Evolutionary conservation across 169 alveolate genomes (phyloP), one percentile per base, ranked within the genome.

Genomic region (Eimeria necatrix): DNA sequence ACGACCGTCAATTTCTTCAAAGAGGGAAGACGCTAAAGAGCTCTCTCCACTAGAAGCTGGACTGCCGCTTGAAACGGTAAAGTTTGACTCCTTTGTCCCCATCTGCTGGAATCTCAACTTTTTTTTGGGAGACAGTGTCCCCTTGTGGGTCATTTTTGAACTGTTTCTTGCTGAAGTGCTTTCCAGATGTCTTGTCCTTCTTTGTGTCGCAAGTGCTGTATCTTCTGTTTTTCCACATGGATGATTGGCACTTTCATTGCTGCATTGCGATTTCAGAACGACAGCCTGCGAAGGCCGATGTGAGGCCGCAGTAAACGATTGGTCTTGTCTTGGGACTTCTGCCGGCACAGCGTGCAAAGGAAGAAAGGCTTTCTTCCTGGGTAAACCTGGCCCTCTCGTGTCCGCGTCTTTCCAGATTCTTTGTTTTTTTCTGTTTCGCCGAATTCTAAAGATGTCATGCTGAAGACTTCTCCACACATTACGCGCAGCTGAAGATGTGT

Each of bases 391-490:
- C 41, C 41, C 41, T 32, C 41, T 32, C 41, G 41, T 32, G 41
- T 32, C 41, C 41, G 64, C 51, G n/a, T 76, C 86, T 49, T 61
- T 49, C 10, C 22, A 3, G 4, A 20, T 59, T 20, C 7, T n/a
- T 4, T 18, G 61, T 7, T 49, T 41, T 24, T 18, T 61, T 10
- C 26, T 52, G 49, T 56, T 83, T 14, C 91, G 56, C 56, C 74
- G 73, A 20, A 83, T 83, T 68, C 41, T 83, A 49, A 52, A 20
- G 18, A 83, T 18, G 53, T 83, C 76, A 9, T 83, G 91, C 56
- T 53, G 91, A n/a, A 83, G 76, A 53, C 48, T 59, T 53, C 53
- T 83, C 91, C 91, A 83, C 24, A 32, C 74, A 52, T 26, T 83
- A 53, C 73, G 73, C 4, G 76, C 59, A 32, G 74, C 74, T 9